A percentile compares a stretch with the other conserved stretches of the same genome.
Conservation (phyloP, 371 early-diverging fungal species). For the Rhizopus arrhizus region DNA sequence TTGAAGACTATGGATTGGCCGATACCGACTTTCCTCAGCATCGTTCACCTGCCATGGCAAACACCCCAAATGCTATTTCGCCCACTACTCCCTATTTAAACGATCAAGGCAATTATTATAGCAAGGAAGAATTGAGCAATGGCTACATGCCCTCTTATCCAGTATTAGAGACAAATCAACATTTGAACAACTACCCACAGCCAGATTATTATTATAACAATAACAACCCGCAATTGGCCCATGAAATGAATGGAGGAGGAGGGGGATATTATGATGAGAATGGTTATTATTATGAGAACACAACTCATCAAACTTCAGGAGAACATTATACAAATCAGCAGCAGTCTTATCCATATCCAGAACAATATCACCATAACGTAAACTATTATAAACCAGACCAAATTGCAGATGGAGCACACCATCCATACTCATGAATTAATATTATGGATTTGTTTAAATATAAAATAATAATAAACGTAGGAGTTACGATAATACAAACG, state of each 20-base stretch:
- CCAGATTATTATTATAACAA: constrained; percentile 2
- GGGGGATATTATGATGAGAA: constrained; percentile 8
- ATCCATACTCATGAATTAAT: not conserved
- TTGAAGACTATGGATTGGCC: constrained; percentile 50
- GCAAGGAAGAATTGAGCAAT: not conserved
- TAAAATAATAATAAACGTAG: no score
- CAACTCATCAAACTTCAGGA: not conserved
- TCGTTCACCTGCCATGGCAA: constrained; percentile 23
- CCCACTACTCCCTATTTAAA: constrained; percentile 10
- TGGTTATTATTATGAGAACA: constrained; percentile 12
- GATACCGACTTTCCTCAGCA: constrained; percentile 44
- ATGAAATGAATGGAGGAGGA: not conserved
- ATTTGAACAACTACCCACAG: not conserved
- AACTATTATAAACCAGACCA: constrained; percentile 7
- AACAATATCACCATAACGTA: not conserved
- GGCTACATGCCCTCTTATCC: not conserved
- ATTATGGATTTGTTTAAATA: no score
- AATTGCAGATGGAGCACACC: not conserved
- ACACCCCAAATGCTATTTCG: constrained; percentile 5
- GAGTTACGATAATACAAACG: no score
- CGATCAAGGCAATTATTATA: constrained; percentile 18
- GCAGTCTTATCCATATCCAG: not conserved
- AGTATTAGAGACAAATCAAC: not conserved
- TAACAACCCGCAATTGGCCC: not conserved
- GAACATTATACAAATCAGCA: not conserved